A percentile compares a stretch with the other conserved stretches of the same genome.
Evolutionary conservation across 139 green algal genomes (phyloP).

Genomic region (Coelastrella sp.): DNA sequence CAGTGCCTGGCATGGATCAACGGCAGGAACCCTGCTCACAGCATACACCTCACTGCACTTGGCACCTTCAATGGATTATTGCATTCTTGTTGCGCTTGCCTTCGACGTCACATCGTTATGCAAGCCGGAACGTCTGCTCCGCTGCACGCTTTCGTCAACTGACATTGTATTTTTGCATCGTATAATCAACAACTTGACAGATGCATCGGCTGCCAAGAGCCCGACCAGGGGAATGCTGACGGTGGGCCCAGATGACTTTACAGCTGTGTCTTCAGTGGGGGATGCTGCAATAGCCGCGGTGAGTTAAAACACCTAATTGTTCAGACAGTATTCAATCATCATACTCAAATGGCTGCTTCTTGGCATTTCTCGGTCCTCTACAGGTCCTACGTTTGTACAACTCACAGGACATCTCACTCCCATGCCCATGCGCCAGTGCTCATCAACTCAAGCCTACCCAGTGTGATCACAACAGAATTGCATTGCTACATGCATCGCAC

Average conservation of each 20-base stretch:
- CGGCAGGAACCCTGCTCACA: neutral
- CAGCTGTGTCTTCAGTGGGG: neutral
- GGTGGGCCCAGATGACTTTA: constrained; percentile 18
- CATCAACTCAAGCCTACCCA: neutral
- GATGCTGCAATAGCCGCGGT: constrained; percentile 1
- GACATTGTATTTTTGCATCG: neutral
- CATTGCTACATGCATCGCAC: neutral
- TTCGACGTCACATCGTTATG: neutral
- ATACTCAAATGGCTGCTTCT: no score
- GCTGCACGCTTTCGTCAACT: neutral
- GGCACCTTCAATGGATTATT: neutral
- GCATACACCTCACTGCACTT: neutral
- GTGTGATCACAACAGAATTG: neutral
- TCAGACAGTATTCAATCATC: neutral
- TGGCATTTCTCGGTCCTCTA: no score
- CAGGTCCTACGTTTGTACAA: no score
- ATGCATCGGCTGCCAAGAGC: neutral
- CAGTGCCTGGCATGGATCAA: neutral
- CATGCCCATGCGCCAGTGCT: neutral
- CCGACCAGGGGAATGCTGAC: neutral
- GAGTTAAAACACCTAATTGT: neutral
- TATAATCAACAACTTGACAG: neutral
- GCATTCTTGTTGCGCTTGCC: neutral
- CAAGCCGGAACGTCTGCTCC: neutral
- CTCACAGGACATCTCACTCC: neutral